A percentile compares a stretch with the other conserved stretches of the same genome.
Evolutionary conservation across 1,284 basidiomycete species (phyloP).

Genomic region (Leccinum holopus): DNA sequence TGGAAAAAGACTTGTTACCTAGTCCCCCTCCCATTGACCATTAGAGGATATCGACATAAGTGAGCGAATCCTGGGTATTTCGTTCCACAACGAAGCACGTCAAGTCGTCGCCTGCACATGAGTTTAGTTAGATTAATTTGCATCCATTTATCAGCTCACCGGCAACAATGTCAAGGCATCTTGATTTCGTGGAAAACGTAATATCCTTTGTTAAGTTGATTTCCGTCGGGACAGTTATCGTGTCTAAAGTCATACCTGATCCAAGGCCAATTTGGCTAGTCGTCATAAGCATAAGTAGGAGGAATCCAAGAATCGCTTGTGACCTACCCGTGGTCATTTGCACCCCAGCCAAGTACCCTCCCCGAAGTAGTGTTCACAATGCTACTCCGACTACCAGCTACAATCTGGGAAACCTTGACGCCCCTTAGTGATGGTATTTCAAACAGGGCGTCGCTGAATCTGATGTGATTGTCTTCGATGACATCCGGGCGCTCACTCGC

Average conservation of each 20-base stretch:
- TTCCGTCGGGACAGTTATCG: conserved; percentile 84
- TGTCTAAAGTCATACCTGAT: conserved; percentile 61
- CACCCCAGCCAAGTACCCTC: conserved; percentile 86
- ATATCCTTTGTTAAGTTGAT: conserved; percentile 68
- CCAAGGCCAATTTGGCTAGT: conserved; percentile 83
- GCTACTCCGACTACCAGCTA: conserved; percentile 72
- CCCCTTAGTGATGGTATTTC: conserved; percentile 79
- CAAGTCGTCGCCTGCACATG: conserved; percentile 63
- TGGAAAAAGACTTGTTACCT: conserved; percentile 69
- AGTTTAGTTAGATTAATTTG: conserved; percentile 11
- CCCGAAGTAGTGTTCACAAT: conserved; percentile 71
- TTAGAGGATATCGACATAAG: conserved; percentile 73
- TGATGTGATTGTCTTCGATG: conserved; percentile 52
- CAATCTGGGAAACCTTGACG: conserved; percentile 66
- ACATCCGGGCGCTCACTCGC: conserved; percentile 35
- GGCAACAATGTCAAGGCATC: conserved; percentile 66
- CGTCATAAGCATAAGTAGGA: conserved; percentile 3
- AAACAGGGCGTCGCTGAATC: conserved; percentile 73
- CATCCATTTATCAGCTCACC: conserved; percentile 41
- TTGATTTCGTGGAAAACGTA: conserved; percentile 52
- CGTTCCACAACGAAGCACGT: conserved; percentile 79
- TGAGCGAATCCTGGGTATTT: conserved; percentile 38
- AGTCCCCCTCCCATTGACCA: conserved; percentile 80
- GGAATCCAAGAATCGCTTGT: not conserved
- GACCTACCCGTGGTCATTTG: conserved; percentile 76